phyloP scores from a whole-genome alignment of 2,329 filamentous ascomycete genomes.

The Fusarium torreyae region DNA sequence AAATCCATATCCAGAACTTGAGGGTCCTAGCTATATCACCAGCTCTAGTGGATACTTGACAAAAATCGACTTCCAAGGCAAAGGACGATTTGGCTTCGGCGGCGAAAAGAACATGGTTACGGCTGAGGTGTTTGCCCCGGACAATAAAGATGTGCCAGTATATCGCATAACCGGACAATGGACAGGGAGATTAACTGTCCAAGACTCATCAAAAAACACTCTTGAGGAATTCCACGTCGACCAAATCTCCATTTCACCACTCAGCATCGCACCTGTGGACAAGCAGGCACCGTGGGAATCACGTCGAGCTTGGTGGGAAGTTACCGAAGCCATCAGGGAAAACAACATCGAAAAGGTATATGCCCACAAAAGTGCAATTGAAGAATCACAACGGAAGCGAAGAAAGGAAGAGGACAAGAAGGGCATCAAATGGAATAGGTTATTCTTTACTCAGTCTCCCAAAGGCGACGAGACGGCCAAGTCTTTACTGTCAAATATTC shows the following conservation, averaged over 20 bases:
- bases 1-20: slow-evolving; percentile 20
- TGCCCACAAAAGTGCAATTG: slow-evolving; percentile 82
- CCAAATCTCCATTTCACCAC: slow-evolving; percentile 6
- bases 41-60: slow-evolving; percentile 28
- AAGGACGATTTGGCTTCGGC: slow-evolving; percentile 8
- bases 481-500: background rate
- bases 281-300: slow-evolving; percentile 86
- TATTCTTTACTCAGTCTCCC: slow-evolving; percentile 31
- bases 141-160: slow-evolving; percentile 2
- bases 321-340: slow-evolving; percentile 77
- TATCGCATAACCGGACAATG: slow-evolving; percentile 21
- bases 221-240: slow-evolving; percentile 26
- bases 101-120: slow-evolving; percentile 28
- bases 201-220: slow-evolving; percentile 1
- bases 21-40: slow-evolving; percentile 20
- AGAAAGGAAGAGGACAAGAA: slow-evolving; percentile 75
- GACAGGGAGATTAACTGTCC: background rate
- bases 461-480: slow-evolving; percentile 4
- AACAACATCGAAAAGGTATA: slow-evolving; percentile 83
- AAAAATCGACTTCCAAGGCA: slow-evolving; percentile 22
- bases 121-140: slow-evolving; percentile 14
- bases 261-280: slow-evolving; percentile 60
- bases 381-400: slow-evolving; percentile 84
- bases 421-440: slow-evolving; percentile 36
- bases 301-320: slow-evolving; percentile 83